Evolutionary conservation across 495 filamentous ascomycete species (phyloP).

Genomic region (Articulospora tetracladia): DNA sequence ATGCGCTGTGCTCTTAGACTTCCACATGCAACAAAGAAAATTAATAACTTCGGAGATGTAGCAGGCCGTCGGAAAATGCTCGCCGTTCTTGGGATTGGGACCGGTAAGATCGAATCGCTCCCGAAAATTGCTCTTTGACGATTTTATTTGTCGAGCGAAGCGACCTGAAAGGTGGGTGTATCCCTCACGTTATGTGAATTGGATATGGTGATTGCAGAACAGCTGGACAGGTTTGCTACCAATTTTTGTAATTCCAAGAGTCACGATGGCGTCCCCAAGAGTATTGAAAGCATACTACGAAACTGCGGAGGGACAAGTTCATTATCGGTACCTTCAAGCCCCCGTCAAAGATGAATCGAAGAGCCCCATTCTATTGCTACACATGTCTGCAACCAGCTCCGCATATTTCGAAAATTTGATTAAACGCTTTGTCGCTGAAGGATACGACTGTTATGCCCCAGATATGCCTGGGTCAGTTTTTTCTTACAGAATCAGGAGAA

Average conservation of each 20-base stretch:
- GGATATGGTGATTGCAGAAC: too few relatives aligned
- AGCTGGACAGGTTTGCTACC: too few relatives aligned
- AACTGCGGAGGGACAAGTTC: background rate
- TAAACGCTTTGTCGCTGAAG: background rate
- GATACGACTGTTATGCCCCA: constrained; percentile 1
- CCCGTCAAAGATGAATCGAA: background rate
- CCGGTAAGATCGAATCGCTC: too few relatives aligned
- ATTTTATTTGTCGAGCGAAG: too few relatives aligned
- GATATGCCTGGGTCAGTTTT: constrained; percentile 5
- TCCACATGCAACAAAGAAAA: too few relatives aligned
- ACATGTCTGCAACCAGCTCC: constrained; percentile 2
- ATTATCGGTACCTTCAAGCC: background rate
- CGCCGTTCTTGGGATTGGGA: too few relatives aligned
- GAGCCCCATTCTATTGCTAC: background rate
- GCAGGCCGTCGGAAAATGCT: too few relatives aligned
- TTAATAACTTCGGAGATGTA: too few relatives aligned
- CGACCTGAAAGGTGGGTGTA: too few relatives aligned
- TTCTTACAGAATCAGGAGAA: background rate
- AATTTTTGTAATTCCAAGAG: background rate
- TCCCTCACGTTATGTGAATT: too few relatives aligned
- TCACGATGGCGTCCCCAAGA: background rate
- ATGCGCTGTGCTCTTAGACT: too few relatives aligned
- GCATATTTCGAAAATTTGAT: background rate
- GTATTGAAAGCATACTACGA: constrained; percentile 3
- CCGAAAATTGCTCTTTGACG: too few relatives aligned